Conservation (phyloP, 1,284 basidiomycete genomes). For the Cystobasidium slooffiae region DNA sequence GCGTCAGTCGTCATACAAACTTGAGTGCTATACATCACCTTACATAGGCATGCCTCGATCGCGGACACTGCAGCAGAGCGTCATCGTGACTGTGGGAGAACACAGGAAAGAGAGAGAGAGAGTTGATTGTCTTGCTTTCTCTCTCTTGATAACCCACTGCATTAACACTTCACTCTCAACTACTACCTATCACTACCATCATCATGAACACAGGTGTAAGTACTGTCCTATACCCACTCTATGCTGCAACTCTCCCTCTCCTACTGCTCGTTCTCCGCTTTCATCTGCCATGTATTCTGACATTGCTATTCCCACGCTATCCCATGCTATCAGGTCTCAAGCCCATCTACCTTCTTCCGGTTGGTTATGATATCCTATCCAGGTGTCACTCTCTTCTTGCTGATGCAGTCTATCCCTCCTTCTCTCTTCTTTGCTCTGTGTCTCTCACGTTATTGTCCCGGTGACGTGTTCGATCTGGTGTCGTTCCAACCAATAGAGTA, state of each 20-base stretch:
- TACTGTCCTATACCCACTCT: neutral
- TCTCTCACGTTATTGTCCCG: conserved; percentile 2
- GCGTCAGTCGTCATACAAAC: neutral
- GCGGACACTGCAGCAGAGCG: neutral
- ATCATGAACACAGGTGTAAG: conserved; percentile 8
- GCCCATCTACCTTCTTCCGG: conserved; percentile 43
- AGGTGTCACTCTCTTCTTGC: neutral
- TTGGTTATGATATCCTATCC: neutral
- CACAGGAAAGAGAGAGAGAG: too few relatives aligned
- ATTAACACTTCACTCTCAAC: neutral
- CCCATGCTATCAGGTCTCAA: conserved; percentile 8
- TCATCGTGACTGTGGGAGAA: conserved; percentile 26
- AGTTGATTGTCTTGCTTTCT: too few relatives aligned
- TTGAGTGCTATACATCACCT: neutral
- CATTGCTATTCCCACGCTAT: neutral
- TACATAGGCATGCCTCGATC: conserved; percentile 10
- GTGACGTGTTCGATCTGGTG: neutral
- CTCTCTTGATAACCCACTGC: neutral
- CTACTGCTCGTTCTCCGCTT: neutral
- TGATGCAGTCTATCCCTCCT: neutral
- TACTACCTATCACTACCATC: neutral
- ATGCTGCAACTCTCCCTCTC: neutral
- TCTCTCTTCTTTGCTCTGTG: neutral
- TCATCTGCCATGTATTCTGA: neutral
- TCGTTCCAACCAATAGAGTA: conserved; percentile 18